Evolutionary conservation across 306 rosid species (phyloP), one percentile per base, ranked within the genome.

Genomic region (Sicyos edulis): DNA sequence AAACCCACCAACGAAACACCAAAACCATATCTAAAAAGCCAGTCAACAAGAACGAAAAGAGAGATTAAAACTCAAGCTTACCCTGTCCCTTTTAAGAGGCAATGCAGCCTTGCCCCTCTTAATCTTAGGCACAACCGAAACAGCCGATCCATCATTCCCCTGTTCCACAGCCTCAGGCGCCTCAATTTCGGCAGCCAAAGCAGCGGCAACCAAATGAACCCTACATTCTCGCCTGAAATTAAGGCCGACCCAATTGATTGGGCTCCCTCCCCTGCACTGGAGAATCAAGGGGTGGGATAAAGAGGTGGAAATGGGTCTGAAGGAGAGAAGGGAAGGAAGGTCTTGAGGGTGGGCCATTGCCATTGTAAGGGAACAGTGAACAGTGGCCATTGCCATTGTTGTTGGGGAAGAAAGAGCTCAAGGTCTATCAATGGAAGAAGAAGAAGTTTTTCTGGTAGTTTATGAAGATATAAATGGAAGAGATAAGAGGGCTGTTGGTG

Each of bases 61-160:
- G 20, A 16, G 34, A 2, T 10, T 72, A 29, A 29, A 29, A 47
- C 61, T 47, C 21, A 57, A 32, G 50, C 82, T 72, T 81, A 93
- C 99, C 79, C 97, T 86, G 7, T 95, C 99, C 74, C 97, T 87
- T 86, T 91, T 95, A 58, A 95, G 89, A 72, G 72, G 91, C 83
- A 95, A 85, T 75, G 99, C 97, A 54, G 96, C 95, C 78, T 95
- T 95, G 47, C 99, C 99, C 57, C 76, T 89, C 86, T 91, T 91
- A 17, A 96, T 89, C 76, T 89, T 95, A 3, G 82, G 42, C 29
- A 76, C 12, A 21, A 73, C 8, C 64, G 72, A 76, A 4, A 83
- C 2, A 26, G 73, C 71, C 2, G 84, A 42, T 7, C 47, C 47
- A 42, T 9, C 78, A 20, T 14, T 80, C 8, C 16, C 88, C 21